Base-by-base conservation (phyloP, 148 eudicot species). In the Heliamphora exappendiculata region DNA sequence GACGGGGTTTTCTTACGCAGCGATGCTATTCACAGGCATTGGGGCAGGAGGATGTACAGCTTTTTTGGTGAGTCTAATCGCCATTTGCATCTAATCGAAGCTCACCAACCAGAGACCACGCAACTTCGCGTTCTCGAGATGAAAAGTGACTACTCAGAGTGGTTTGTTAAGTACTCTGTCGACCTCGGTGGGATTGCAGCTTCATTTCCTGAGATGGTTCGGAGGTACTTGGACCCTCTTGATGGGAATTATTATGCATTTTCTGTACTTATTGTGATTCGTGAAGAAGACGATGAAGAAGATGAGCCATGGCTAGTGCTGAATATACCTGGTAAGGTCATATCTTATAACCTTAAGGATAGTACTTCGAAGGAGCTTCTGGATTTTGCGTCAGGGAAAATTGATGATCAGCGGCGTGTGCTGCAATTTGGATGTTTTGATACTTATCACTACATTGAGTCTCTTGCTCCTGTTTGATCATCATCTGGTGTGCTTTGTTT, bases 31-130 rank as follows among this genome's bases (percentile, higher is more conserved):
- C n/a, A n/a, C n/a, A n/a, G n/a, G n/a, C n/a, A n/a, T n/a, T n/a
- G n/a, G n/a, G n/a, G n/a, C n/a, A n/a, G n/a, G n/a, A n/a, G 78
- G 50, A 77, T 84, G 67, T 79, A 81, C 72, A 63, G 85, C 14
- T 88, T 88, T 16, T 80, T 88, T 16, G 91, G 89, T 7, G 88
- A 88, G 75, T 88, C 84, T 8, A 75, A 78, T 78, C 85, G 84
- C 54, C 85, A 84, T 70, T 68, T 89, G 64, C 90, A 85, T 82
- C 79, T 89, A 57, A 51, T 85, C 22, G 85, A 85, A 34, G 76
- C 73, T n/a, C 31, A 78, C 34, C 79, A 78, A 3, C 79, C 79
- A 65, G 70, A 79, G 12, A 84, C 84, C 0, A 33, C 76, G 0
- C 84, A 84, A 36, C 82, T 88, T 42, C 82, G 81, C 49, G 82